A percentile compares a stretch with the other conserved stretches of the same genome.
Evolutionary conservation across 2,329 filamentous ascomycete genomes (phyloP).

Genomic region (Hypoxylon sp.): DNA sequence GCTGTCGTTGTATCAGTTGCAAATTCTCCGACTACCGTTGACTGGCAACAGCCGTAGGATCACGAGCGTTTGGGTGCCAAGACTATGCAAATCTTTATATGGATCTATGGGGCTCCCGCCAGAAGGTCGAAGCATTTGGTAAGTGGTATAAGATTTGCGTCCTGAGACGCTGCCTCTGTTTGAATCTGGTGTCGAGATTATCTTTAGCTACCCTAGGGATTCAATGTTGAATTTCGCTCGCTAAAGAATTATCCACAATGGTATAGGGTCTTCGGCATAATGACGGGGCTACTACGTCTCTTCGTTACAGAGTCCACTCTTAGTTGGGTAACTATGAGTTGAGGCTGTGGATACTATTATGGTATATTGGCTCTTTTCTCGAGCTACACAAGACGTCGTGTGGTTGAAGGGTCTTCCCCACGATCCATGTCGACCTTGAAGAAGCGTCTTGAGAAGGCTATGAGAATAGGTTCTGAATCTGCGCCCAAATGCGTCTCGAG

Average conservation of each 20-base stretch:
- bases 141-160: conserved; percentile 18
- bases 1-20: conserved; percentile 12
- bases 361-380: neutral
- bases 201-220: conserved; percentile 2
- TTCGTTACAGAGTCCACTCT: conserved; percentile 8
- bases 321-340: conserved; percentile 18
- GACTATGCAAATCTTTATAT: conserved; percentile 1
- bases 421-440: neutral
- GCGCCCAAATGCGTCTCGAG: neutral
- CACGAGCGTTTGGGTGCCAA: conserved; percentile 6
- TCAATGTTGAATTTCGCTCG: conserved; percentile 2
- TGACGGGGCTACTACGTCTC: conserved; percentile 4
- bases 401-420: neutral
- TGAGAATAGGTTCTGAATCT: neutral
- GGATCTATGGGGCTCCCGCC: neutral
- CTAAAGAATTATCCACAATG: conserved; percentile 3
- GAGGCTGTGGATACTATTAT: conserved; percentile 7
- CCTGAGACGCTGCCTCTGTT: conserved; percentile 16
- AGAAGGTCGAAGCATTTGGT: neutral
- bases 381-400: neutral
- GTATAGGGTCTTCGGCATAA: conserved; percentile 9
- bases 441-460: neutral
- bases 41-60: conserved; percentile 7
- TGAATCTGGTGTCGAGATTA: conserved; percentile 3
- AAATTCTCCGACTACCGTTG: conserved; percentile 8